These are phyloP conservation scores for Pseudoturritis turrita DNA, from an alignment of 345 rosid genomes.

Conservation along the genomic window DNA sequence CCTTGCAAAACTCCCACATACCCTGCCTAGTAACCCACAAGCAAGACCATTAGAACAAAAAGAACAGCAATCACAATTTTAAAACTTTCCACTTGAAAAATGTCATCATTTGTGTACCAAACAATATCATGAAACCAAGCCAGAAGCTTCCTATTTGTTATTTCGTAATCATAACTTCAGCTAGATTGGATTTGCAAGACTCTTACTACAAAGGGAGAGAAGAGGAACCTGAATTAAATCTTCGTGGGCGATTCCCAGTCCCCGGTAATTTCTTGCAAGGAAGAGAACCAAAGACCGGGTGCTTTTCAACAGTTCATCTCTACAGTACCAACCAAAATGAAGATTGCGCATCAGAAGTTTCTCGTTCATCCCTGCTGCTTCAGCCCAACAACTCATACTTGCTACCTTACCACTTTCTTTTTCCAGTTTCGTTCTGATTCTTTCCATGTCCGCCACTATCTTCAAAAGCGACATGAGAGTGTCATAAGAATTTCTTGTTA, in stretches of 20 bases:
- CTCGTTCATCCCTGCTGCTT: slow-evolving; percentile 68
- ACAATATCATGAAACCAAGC: background rate
- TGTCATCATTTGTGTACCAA: background rate
- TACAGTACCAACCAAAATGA: slow-evolving; percentile 73
- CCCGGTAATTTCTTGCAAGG: slow-evolving; percentile 74
- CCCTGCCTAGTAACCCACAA: slow-evolving; percentile 55
- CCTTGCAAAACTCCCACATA: slow-evolving; percentile 74
- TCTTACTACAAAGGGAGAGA: background rate
- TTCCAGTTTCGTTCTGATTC: slow-evolving; percentile 52
- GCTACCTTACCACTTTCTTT: slow-evolving; percentile 54
- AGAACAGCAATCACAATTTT: background rate
- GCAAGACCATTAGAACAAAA: slow-evolving; percentile 6
- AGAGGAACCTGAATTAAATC: slow-evolving; percentile 68
- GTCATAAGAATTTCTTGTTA: slow-evolving; percentile 22
- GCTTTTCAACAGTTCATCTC: slow-evolving; percentile 67
- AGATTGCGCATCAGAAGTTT: slow-evolving; percentile 53
- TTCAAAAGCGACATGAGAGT: slow-evolving; percentile 28
- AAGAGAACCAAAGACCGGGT: slow-evolving; percentile 58
- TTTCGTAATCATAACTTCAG: background rate
- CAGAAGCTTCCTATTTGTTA: background rate
- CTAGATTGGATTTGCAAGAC: background rate
- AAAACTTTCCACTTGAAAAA: background rate
- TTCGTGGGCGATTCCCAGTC: slow-evolving; percentile 56
- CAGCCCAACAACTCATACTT: slow-evolving; percentile 72
- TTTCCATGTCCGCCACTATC: slow-evolving; percentile 64